Evolutionary conservation across 495 filamentous ascomycete genomes (phyloP), one percentile per base, ranked within the genome.

Genomic region (Penicillium diatomitis): DNA sequence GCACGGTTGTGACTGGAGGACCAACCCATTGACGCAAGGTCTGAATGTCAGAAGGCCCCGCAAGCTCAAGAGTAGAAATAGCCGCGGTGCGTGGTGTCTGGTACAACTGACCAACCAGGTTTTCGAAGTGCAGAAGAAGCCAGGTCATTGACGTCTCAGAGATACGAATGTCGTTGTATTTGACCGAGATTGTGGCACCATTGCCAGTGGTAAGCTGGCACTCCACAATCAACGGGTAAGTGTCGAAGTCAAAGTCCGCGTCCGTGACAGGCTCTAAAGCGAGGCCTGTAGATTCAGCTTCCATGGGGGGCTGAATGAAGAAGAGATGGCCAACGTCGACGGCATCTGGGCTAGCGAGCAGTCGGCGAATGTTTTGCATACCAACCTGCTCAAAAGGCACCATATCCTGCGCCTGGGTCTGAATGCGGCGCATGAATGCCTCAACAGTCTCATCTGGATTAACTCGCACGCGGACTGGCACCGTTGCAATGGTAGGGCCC

Each of bases 341-440:
- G 11, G 43, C 12, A n/a, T 35, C 29, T 20, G 32, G 8, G 43
- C 9, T 34, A 34, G 43, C 32, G 9, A 45, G 31, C n/a, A 81
- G 55, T 3, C 60, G 58, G 33, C 69, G 66, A 38, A 85, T 84
- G 40, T 80, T 66, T 53, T 80, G 76, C 38, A 85, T 58, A 2
- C 81, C 82, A 33, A 69, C 60, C 33, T 83, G 77, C 56, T 85
- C 72, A 51, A 73, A 74, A 0, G 78, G 68, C 3, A 77, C 75
- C 33, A 72, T 70, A 0, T 56, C 63, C 4, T 69, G 54, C 4
- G 69, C 60, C 33, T 74, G 64, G 34, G 68, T 53, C 33, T 79
- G 72, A 3, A 84, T 64, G 0, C 58, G 32, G 29, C 65, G 56
- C 7, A 82, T 60, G 52, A 55, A 52, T 3, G 69, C 44, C n/a